Base-by-base conservation (phyloP, 352 stramenopile species). In the Phytophthora nicotianae region DNA sequence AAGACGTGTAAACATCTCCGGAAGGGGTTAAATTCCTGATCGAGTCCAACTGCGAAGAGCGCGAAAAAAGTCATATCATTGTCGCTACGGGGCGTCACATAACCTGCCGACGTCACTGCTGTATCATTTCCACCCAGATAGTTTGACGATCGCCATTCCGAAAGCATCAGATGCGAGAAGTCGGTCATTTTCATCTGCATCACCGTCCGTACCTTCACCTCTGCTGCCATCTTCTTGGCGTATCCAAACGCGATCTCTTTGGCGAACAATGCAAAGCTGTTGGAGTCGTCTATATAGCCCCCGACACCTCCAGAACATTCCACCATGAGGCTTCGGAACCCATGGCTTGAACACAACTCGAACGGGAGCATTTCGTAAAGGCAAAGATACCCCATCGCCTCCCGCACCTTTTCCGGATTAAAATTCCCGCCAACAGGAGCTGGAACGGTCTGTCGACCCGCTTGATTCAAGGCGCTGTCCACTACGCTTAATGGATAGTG, bases 281-380 rank as follows among this genome's bases (percentile, higher is more conserved):
- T 79, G 1, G 70, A 56, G 6, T 86, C 76, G 13, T 86, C 64
- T 9, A 81, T 24, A 13, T 64, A 76, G 1, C 74, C 62, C 9
- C 68, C 57, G 0, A 49, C 7, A n/a, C 70, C 65, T 11, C 65
- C 79, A 5, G 79, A 76, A 46, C 81, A 91, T 45, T 90, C 79
- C 16, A 69, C 45, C 49, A 93, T 65, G 8, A 93, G 49, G 29
- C 74, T 84, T 9, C 74, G 69, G 37, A 93, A 88, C 19, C 75
- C 75, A 9, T 74, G 68, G 47, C 77, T 90, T 3, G 75, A 72
- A 47, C 79, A 90, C 26, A 93, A 51, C 27, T 91, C 79, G 24
- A 93, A 84, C 26, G 83, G 78, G 24, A 89, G 54, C 72, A 90
- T 82, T 38, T 93, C 81, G 32, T 84, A 77, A 9, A 93, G 60